phyloP scores from a whole-genome alignment of 768 basidiomycete species.

The Phlebiopsis gigantea region DNA sequence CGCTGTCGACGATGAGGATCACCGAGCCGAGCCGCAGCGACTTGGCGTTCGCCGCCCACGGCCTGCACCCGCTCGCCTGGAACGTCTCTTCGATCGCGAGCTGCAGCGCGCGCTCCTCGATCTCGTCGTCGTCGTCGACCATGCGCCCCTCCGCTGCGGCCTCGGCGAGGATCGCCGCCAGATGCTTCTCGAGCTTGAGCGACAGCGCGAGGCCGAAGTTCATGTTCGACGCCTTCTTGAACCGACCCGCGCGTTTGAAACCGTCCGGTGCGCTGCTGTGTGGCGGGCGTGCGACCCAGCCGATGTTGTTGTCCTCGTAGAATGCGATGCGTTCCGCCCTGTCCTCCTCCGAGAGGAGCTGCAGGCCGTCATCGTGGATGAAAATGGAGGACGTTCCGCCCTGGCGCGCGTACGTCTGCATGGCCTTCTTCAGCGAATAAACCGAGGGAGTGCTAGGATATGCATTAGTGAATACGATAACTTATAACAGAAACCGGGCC shows the following conservation, averaged over 20 bases:
- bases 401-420: conserved; percentile 90
- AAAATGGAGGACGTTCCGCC: conserved; percentile 78
- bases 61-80: conserved; percentile 59
- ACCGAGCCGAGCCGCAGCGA: conserved; percentile 74
- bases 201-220: conserved; percentile 76
- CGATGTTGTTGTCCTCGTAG: conserved; percentile 74
- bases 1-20: conserved; percentile 79
- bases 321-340: conserved; percentile 62
- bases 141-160: conserved; percentile 30
- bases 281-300: conserved; percentile 77
- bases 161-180: conserved; percentile 41
- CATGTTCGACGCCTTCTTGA: conserved; percentile 94
- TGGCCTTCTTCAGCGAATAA: conserved; percentile 74
- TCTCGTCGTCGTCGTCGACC: conserved; percentile 38
- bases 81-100: conserved; percentile 72
- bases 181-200: conserved; percentile 49
- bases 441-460: conserved; percentile 61
- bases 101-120: conserved; percentile 71
- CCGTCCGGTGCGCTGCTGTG: conserved; percentile 59
- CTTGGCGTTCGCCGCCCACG: conserved; percentile 74
- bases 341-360: conserved; percentile 57
- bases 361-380: conserved; percentile 81
- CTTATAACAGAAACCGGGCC: too few relatives aligned
- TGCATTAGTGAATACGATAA: not conserved
- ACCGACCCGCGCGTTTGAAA: conserved; percentile 78